Evolutionary conservation across 1,284 basidiomycete species (phyloP), one percentile per base, ranked within the genome.

Genomic region (Heterobasidion annosum): DNA sequence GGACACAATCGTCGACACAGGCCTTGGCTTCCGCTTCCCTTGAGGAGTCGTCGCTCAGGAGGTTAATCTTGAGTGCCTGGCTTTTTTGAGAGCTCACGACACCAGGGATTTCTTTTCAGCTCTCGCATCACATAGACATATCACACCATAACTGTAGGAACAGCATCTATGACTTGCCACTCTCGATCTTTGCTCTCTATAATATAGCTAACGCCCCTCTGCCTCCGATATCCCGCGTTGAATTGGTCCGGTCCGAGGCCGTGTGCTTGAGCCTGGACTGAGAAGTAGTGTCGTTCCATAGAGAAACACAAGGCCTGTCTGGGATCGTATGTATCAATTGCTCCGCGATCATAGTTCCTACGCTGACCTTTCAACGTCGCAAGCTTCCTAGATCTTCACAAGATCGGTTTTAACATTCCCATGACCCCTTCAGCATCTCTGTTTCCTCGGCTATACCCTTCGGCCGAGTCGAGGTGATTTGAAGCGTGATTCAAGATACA

Each of bases 21-120:
- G 7, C 50, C 43, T 9, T 47, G 78, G 75, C 72, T 85, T 61
- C 79, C 80, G 37, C 67, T 84, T 42, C 80, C 82, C 12, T 65
- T 85, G 52, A 75, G 83, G 55, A 72, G 71, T 58, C 73, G 82
- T 62, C 60, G 57, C 18, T 45, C 46, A 34, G 62, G 62, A 33
- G 48, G n/a, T 44, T 52, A 46, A 42, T 19, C 10, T 19, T 8
- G 10, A 10, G 37, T 40, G 37, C 37, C 37, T 40, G 37, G 5
- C 37, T 40, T 40, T 40, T n/a, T 12, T n/a, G 37, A n/a, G n/a
- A 40, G 37, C 37, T 40, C 37, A 40, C 37, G 10, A 40, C n/a
- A 10, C 10, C 37, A 40, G 37, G 7, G 8, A 3, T 40, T n/a
- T 40, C n/a, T 40, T 40, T 40, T n/a, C 6, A 40, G 12, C n/a